phyloP scores from a whole-genome alignment of 2,329 filamentous ascomycete genomes.

The Arthrobotrys sinensis region DNA sequence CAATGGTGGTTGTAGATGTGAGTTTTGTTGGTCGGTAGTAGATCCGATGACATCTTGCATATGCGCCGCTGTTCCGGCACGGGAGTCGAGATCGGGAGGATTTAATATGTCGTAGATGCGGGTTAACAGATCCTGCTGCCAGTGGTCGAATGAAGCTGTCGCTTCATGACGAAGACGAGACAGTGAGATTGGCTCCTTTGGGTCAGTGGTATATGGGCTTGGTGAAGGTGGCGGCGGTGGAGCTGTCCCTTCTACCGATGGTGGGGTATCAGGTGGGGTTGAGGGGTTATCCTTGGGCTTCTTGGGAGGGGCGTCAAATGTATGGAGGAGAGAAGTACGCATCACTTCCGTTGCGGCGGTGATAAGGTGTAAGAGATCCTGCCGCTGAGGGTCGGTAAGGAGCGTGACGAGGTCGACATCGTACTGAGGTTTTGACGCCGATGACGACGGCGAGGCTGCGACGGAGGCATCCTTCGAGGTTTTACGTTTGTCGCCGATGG shows the following conservation, averaged over 20 bases:
- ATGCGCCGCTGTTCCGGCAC: conserved; percentile 45
- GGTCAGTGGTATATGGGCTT: conserved; percentile 52
- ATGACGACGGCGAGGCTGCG: background rate
- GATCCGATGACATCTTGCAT: conserved; percentile 63
- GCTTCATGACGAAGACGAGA: conserved; percentile 76
- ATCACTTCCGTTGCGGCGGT: conserved; percentile 57
- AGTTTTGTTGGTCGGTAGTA: conserved; percentile 62
- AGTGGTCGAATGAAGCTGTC: conserved; percentile 82
- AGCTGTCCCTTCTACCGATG: conserved; percentile 54
- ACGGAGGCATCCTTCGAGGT: background rate
- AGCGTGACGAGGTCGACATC: conserved; percentile 62
- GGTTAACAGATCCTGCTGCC: conserved; percentile 76
- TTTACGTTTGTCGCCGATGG: conserved; percentile 45
- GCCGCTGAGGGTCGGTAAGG: conserved; percentile 61
- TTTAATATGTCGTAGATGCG: conserved; percentile 66
- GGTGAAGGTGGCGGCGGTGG: conserved; percentile 64
- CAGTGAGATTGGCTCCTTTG: conserved; percentile 65
- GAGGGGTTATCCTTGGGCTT: conserved; percentile 37
- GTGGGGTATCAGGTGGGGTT: conserved; percentile 49
- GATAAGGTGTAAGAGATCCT: conserved; percentile 62
- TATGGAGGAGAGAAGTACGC: conserved; percentile 40
- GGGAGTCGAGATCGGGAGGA: conserved; percentile 64
- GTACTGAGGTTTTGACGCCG: conserved; percentile 28
- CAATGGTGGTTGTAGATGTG: background rate
- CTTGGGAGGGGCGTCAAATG: conserved; percentile 45